These are phyloP conservation scores for Mentha longifolia DNA, from an alignment of 257 asterid species.

Conservation along the genomic window DNA sequence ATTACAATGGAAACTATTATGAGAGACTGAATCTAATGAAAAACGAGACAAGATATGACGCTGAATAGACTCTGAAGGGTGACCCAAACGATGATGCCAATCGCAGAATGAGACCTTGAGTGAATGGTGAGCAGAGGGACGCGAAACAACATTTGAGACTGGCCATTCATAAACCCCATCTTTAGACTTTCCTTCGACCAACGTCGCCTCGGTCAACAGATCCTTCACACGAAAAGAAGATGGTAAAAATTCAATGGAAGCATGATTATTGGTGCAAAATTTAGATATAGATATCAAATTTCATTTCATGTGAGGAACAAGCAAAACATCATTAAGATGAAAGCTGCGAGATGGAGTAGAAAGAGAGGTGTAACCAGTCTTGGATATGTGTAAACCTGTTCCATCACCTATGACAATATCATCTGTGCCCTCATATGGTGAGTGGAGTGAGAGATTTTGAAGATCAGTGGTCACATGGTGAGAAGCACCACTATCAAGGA, in stretches of 20 bases:
- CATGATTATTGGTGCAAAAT: not conserved
- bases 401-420: not conserved
- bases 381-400: not conserved
- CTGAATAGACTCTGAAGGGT: not conserved
- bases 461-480: too few relatives aligned
- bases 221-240: not conserved
- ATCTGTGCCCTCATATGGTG: not conserved
- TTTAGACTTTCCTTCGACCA: not conserved
- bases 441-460: too few relatives aligned
- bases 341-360: not conserved
- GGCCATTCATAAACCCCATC: too few relatives aligned
- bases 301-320: not conserved
- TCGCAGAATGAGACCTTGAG: too few relatives aligned
- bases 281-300: not conserved
- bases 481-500: too few relatives aligned
- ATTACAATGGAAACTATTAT: not conserved
- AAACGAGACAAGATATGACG: not conserved
- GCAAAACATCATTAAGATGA: not conserved
- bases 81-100: not conserved
- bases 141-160: too few relatives aligned
- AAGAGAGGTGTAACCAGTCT: not conserved
- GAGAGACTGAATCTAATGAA: too few relatives aligned
- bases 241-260: too few relatives aligned
- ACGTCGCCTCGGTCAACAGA: not conserved
- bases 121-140: too few relatives aligned